phyloP scores from a whole-genome alignment of 805 yeast species.

The Lachancea fermentati region DNA sequence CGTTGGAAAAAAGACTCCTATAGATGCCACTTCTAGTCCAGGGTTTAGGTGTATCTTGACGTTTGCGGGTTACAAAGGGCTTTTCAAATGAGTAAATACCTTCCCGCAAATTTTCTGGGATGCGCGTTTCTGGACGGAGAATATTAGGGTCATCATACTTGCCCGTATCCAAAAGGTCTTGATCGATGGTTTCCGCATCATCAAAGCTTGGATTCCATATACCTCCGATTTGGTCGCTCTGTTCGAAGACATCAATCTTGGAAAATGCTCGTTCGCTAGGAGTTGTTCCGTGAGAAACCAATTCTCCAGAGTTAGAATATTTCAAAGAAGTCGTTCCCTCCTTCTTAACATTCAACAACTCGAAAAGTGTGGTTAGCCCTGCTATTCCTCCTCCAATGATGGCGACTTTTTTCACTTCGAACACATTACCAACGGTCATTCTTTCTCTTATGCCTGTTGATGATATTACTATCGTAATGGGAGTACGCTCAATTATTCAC shows the following conservation, averaged over 20 bases:
- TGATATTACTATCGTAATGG: too few relatives aligned
- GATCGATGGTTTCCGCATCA: conserved; percentile 19
- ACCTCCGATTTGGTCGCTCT: conserved; percentile 38
- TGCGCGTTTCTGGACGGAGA: conserved; percentile 18
- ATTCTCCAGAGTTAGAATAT: conserved; percentile 11
- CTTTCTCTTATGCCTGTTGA: too few relatives aligned
- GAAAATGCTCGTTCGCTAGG: conserved; percentile 28
- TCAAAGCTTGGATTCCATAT: conserved; percentile 34
- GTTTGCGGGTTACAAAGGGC: conserved; percentile 5
- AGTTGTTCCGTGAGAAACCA: conserved; percentile 8
- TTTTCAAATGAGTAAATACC: conserved; percentile 8
- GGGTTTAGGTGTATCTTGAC: neutral
- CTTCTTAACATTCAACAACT: conserved; percentile 27
- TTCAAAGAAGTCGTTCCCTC: conserved; percentile 28
- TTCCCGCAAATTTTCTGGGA: conserved; percentile 13
- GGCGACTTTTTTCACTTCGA: conserved; percentile 24
- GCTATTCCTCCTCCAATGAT: conserved; percentile 41
- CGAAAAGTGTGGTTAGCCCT: conserved; percentile 35
- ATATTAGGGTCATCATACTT: conserved; percentile 33
- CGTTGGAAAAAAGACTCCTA: conserved; percentile 15
- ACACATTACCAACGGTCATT: neutral
- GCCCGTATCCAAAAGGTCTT: conserved; percentile 28
- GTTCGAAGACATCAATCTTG: conserved; percentile 40
- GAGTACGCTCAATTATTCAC: too few relatives aligned
- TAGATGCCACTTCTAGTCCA: conserved; percentile 19